These are phyloP conservation scores for Oxyria digyna DNA, from an alignment of 148 eudicot species.

Conservation along the genomic window DNA sequence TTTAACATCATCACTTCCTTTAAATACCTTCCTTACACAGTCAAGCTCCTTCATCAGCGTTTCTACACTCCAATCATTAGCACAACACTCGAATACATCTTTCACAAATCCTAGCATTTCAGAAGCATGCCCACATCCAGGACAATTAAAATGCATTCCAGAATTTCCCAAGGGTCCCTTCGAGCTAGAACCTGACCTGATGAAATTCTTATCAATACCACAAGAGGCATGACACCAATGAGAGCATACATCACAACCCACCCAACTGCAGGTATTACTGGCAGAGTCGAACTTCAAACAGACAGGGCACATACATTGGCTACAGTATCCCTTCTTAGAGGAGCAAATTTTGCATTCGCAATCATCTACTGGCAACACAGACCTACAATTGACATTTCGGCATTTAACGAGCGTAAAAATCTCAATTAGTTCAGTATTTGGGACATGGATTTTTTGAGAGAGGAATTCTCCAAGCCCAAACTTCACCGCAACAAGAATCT, in stretches of 20 bases:
- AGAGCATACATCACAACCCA: constrained; percentile 77
- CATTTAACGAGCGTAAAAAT: constrained; percentile 59
- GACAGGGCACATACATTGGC: constrained; percentile 79
- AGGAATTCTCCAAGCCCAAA: constrained; percentile 53
- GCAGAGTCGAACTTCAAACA: constrained; percentile 74
- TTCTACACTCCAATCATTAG: constrained; percentile 54
- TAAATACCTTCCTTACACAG: constrained; percentile 55
- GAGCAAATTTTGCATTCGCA: constrained; percentile 90
- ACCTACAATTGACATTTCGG: constrained; percentile 56
- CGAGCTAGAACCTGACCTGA: constrained; percentile 49
- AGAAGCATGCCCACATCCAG: constrained; percentile 70
- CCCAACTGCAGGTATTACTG: constrained; percentile 80
- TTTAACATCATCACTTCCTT: constrained; percentile 58
- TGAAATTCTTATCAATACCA: constrained; percentile 48
- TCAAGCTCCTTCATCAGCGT: constrained; percentile 66
- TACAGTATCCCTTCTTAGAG: constrained; percentile 65
- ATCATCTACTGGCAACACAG: constrained; percentile 66
- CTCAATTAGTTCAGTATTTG: constrained; percentile 42
- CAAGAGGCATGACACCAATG: constrained; percentile 89
- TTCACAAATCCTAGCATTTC: constrained; percentile 87
- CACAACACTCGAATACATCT: constrained; percentile 61
- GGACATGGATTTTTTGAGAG: constrained; percentile 21
- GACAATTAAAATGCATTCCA: constrained; percentile 77
- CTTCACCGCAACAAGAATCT: constrained; percentile 53
- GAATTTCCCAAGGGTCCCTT: constrained; percentile 45